Evolutionary conservation across 2,329 filamentous ascomycete species (phyloP).

Genomic region (Phialophora expanda): DNA sequence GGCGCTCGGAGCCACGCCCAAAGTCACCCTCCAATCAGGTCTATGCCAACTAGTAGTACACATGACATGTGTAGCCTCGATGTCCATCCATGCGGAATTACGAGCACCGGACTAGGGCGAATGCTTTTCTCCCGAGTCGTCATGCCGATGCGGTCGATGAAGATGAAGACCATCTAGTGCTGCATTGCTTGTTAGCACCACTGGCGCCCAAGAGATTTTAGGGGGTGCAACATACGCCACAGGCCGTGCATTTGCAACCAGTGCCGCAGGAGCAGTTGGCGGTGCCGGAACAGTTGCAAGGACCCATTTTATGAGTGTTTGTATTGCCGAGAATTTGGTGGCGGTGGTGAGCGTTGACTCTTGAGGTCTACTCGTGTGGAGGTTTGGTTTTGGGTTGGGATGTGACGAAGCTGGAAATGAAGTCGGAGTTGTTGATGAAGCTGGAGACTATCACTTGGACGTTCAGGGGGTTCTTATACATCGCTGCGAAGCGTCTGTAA

Average conservation of each 20-base stretch:
- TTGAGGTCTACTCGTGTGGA: background rate
- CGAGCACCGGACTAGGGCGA: background rate
- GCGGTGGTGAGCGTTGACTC: background rate
- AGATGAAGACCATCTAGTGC: background rate
- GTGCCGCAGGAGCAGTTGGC: constrained; percentile 28
- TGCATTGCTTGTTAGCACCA: background rate
- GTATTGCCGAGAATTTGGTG: background rate
- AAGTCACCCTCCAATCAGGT: too few species aligned
- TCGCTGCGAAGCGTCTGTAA: background rate
- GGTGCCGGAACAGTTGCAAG: constrained; percentile 28
- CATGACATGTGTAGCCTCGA: background rate
- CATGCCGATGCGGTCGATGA: background rate
- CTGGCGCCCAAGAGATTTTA: background rate
- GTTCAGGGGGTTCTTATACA: background rate
- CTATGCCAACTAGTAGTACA: too few species aligned
- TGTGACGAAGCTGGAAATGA: background rate
- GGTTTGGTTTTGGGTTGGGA: background rate
- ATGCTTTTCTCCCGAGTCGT: background rate
- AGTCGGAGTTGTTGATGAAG: background rate
- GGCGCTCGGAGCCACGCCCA: too few species aligned
- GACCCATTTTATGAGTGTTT: constrained; percentile 22
- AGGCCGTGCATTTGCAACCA: constrained; percentile 29
- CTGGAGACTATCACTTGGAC: background rate
- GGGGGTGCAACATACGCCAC: constrained; percentile 23
- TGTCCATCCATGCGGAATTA: background rate